Evolutionary conservation across 768 basidiomycete species (phyloP).

Genomic region (Macrolepiota dolichaula): DNA sequence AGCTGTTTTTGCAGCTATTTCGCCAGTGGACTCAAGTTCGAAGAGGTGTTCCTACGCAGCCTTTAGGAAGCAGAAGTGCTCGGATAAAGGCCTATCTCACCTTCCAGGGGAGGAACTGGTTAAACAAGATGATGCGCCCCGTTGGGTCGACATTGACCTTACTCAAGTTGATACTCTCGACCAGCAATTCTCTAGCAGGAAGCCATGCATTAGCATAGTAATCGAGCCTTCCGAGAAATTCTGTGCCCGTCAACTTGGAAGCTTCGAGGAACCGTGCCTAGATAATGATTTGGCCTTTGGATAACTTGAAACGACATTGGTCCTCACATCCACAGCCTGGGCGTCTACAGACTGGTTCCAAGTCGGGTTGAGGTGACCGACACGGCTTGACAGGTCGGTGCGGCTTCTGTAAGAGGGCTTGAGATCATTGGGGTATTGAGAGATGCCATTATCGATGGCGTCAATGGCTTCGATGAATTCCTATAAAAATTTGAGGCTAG

Average conservation of each 20-base stretch:
- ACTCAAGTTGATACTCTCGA: conserved; percentile 49
- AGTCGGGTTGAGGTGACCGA: conserved; percentile 80
- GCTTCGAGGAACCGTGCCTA: conserved; percentile 77
- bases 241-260: conserved; percentile 77
- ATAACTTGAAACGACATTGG: neutral
- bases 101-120: conserved; percentile 87
- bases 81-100: conserved; percentile 29
- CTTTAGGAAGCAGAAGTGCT: neutral
- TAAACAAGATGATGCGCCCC: conserved; percentile 78
- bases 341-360: conserved; percentile 85
- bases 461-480: conserved; percentile 95
- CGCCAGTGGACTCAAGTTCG: conserved; percentile 66
- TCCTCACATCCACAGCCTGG: conserved; percentile 68
- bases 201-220: conserved; percentile 91
- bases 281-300: neutral
- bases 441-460: conserved; percentile 92
- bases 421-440: conserved; percentile 68
- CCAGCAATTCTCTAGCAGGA: conserved; percentile 81
- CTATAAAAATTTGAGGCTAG: conserved; percentile 28
- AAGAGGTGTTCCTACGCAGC: conserved; percentile 73
- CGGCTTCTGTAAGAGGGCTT: conserved; percentile 68
- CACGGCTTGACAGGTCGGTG: conserved; percentile 84
- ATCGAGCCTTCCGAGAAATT: conserved; percentile 76
- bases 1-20: conserved; percentile 44
- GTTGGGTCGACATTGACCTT: conserved; percentile 60